phyloP scores from a whole-genome alignment of 73 alveolate species.

The Urostyla sp. region DNA sequence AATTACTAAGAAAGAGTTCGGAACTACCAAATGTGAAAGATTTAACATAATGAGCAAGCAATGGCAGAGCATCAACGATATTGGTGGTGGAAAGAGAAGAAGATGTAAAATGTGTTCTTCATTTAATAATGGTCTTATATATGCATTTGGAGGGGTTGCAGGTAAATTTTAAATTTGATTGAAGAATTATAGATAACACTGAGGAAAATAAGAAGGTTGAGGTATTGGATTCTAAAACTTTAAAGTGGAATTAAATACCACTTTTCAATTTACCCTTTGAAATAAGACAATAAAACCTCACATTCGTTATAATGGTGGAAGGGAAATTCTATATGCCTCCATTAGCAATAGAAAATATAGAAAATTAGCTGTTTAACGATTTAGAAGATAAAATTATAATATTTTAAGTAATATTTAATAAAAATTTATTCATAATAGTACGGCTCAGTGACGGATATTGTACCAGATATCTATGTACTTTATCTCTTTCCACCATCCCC shows the following conservation, averaged over 20 bases:
- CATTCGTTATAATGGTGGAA: conserved; percentile 30
- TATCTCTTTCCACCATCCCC: too few species aligned
- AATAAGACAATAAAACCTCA: neutral
- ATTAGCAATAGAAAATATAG: neutral
- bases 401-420: too few species aligned
- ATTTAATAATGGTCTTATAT: neutral
- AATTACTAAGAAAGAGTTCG: conserved; percentile 4
- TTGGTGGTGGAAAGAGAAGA: too few species aligned
- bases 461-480: conserved; percentile 27
- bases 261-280: conserved; percentile 17
- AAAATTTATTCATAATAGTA: too few species aligned
- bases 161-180: too few species aligned
- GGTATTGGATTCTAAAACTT: neutral
- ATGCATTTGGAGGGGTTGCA: conserved; percentile 35
- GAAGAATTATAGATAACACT: too few species aligned
- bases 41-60: conserved; percentile 2
- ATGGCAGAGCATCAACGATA: conserved; percentile 23
- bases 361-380: conserved; percentile 23
- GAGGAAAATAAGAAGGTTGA: conserved; percentile 23
- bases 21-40: conserved; percentile 6
- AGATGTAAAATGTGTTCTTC: conserved; percentile 20
- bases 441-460: conserved; percentile 26
- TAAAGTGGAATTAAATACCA: conserved; percentile 8
- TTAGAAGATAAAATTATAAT: conserved; percentile 16
- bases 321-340: conserved; percentile 46